Evolutionary conservation across 495 filamentous ascomycete genomes (phyloP), one percentile per base, ranked within the genome.

Genomic region (Thermothielavioides terrestris): DNA sequence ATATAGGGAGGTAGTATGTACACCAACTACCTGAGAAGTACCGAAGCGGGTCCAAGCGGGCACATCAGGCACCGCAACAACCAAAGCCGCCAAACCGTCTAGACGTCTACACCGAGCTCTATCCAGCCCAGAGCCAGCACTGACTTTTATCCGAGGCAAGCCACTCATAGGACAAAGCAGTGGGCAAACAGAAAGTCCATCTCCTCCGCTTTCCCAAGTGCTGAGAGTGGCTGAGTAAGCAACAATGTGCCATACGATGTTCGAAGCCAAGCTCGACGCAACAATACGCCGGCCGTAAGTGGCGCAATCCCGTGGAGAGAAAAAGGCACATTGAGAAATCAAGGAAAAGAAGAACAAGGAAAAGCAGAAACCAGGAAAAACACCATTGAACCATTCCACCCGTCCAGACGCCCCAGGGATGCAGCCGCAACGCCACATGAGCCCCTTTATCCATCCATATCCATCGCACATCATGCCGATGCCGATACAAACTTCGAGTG

Each of bases 351-450:
- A 18, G 7, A 9, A 34, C 23, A 25, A 32, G 15, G 8, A 1
- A 51, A 38, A 8, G 10, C 8, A 14, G 2, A 32, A 34, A 9
- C n/a, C n/a, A 46, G 25, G 6, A 30, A 39, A 40, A 32, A 32
- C 26, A 32, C 5, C 10, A 15, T 14, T 4, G 25, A 18, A 4
- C 2, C 27, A 12, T 8, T 6, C 18, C 18, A 5, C 20, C 20
- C 46, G 27, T 15, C n/a, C 26, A 14, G 42, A 49, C 46, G 46
- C 46, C 46, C 46, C 46, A 49, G 26, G 37, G 26, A 49, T 49
- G 46, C 46, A 40, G 35, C 3, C 37, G 27, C 30, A 46, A n/a
- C n/a, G n/a, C n/a, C 30, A 35, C 15, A 45, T 15, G 17, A 10
- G 6, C n/a, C 10, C 38, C 9, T 18, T 14, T 20, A n/a, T n/a